Base-by-base conservation (phyloP, 2,329 filamentous ascomycete genomes). In the Fusarium citri region DNA sequence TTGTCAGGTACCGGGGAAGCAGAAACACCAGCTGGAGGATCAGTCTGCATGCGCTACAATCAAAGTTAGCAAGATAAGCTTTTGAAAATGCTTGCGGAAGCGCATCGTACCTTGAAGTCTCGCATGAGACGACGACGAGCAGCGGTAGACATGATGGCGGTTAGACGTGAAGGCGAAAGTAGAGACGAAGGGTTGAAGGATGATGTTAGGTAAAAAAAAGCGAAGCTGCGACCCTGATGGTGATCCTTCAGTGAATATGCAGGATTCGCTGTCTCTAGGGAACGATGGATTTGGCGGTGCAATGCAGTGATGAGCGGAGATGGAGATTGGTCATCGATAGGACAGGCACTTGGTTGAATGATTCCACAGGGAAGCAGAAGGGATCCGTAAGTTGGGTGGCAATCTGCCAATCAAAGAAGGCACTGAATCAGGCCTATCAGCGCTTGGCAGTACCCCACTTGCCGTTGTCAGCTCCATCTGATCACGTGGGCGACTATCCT, bases 111-210 rank as follows among this genome's bases (percentile, higher is more conserved):
- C 92, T 98, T 98, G 89, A 98, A 98, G 86, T 98, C 96, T 81
- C 96, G 93, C 96, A 99, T 98, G 81, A 99, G 86, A 79, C 96
- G 94, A 80, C 96, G 93, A 80, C 96, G 92, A 74, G 96, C 96
- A 74, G 95, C 92, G 70, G 96, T 98, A 76, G 95, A 98, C 95
- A 86, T 86, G 64, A 51, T 78, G 74, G 53, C 37, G 46, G 68
- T 60, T 74, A 34, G 20, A 65, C 14, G 49, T 15, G 47, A 51
- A 48, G 47, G 47, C 18, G 46, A 57, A 48, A 16, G 48, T 53
- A 45, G 34, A 46, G 46, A 58, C 41, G 56, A 45, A 42, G 58
- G 40, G 25, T 45, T 30, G 41, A 40, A 18, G 12, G 47, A 51
- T 50, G 58, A 50, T 47, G 55, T 43, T 45, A 28, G 37, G 20